Evolutionary conservation across 768 basidiomycete species (phyloP).

Genomic region (Phylloporus arenicola): DNA sequence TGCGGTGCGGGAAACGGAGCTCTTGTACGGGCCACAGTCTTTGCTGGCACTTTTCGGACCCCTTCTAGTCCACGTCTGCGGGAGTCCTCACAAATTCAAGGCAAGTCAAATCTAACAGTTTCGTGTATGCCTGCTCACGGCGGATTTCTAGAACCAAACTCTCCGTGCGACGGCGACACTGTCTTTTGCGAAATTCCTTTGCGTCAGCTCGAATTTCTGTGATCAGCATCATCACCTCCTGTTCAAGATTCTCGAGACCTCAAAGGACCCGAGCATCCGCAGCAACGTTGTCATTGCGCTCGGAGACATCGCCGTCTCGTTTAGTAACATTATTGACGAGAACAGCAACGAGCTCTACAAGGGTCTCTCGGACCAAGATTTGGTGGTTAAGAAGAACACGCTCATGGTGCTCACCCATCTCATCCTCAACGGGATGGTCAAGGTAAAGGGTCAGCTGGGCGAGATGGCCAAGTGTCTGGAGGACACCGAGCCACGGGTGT

Average conservation of each 20-base stretch:
- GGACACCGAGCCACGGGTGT: slow-evolving; percentile 80
- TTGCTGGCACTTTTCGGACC: slow-evolving; percentile 84
- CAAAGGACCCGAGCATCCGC: slow-evolving; percentile 82
- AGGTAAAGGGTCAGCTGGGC: slow-evolving; percentile 97
- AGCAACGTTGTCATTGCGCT: slow-evolving; percentile 97
- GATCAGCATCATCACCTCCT: slow-evolving; percentile 83
- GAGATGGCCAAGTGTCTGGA: slow-evolving; percentile 99
- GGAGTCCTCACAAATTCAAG: slow-evolving; percentile 88
- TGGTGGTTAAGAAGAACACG: slow-evolving; percentile 97
- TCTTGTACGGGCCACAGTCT: slow-evolving; percentile 79
- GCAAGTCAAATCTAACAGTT: slow-evolving; percentile 32
- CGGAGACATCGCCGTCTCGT: slow-evolving; percentile 97
- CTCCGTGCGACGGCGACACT: slow-evolving; percentile 84
- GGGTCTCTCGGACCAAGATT: slow-evolving; percentile 80
- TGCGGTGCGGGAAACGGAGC: slow-evolving; percentile 76
- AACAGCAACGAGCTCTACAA: slow-evolving; percentile 94
- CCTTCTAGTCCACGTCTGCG: slow-evolving; percentile 85
- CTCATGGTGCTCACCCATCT: slow-evolving; percentile 97
- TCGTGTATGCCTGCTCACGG: slow-evolving; percentile 5
- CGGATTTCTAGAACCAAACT: slow-evolving; percentile 61
- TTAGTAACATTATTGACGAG: slow-evolving; percentile 95
- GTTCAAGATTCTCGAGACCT: slow-evolving; percentile 92
- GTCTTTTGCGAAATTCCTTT: slow-evolving; percentile 93
- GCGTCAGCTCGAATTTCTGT: slow-evolving; percentile 91
- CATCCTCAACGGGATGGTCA: slow-evolving; percentile 98